phyloP scores from a whole-genome alignment of 257 asterid genomes.

The Solanum bulbocastanum region DNA sequence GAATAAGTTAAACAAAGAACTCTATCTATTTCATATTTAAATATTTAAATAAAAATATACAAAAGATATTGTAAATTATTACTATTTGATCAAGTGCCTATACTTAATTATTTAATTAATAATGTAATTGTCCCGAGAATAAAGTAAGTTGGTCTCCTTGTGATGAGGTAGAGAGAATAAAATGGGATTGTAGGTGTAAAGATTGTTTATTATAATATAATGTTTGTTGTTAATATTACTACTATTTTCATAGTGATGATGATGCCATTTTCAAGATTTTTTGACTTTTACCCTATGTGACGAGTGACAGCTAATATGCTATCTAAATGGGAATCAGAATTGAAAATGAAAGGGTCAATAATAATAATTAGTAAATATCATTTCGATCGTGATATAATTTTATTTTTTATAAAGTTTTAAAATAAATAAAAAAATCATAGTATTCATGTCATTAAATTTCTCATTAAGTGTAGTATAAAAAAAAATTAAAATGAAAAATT shows the following conservation, averaged over 20 bases:
- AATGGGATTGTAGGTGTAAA: background rate
- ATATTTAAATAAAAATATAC: background rate
- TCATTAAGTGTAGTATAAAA: background rate
- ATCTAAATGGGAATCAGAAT: background rate
- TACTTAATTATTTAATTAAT: background rate
- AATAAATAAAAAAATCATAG: background rate
- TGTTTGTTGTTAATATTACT: background rate
- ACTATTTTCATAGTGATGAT: background rate
- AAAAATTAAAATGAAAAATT: background rate
- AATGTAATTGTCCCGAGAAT: background rate
- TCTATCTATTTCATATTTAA: background rate
- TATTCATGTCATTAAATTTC: background rate
- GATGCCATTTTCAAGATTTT: background rate
- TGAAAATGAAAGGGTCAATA: background rate
- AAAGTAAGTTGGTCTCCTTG: background rate
- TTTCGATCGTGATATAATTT: background rate
- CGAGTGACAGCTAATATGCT: background rate
- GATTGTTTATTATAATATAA: background rate
- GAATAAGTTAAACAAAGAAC: background rate
- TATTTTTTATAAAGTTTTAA: background rate
- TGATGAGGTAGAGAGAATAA: background rate
- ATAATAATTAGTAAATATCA: background rate
- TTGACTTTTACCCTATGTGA: background rate
- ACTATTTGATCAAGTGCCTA: background rate
- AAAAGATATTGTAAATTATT: background rate